These are phyloP conservation scores for Oropetium thomaeum DNA, from an alignment of 176 grass and related monocot genomes.

Conservation along the genomic window DNA sequence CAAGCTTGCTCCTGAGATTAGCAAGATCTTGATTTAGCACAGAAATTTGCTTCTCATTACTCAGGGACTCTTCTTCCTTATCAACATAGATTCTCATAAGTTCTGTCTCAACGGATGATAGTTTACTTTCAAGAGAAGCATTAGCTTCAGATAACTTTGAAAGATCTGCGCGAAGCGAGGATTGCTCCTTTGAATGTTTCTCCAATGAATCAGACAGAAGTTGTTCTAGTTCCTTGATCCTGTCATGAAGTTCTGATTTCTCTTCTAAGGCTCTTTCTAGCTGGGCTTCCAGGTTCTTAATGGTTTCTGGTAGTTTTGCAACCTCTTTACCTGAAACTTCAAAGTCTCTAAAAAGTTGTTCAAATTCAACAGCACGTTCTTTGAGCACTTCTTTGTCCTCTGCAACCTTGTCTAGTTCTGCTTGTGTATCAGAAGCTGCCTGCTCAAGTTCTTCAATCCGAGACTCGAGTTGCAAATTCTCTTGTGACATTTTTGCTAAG, in stretches of 20 bases:
- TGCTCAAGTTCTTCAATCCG: slow-evolving; percentile 45
- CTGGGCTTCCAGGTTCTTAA: slow-evolving; percentile 44
- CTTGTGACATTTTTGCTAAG: slow-evolving; percentile 39
- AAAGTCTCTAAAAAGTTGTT: slow-evolving; percentile 18
- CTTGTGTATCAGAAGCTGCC: slow-evolving; percentile 40
- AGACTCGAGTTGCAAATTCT: slow-evolving; percentile 33
- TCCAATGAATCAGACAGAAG: slow-evolving; percentile 50
- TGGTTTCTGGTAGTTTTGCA: slow-evolving; percentile 37
- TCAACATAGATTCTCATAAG: slow-evolving; percentile 41
- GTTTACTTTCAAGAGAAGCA: slow-evolving; percentile 43
- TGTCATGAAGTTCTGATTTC: slow-evolving; percentile 49
- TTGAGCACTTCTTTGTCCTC: slow-evolving; percentile 34
- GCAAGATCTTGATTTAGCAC: slow-evolving; percentile 52
- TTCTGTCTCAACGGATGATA: slow-evolving; percentile 40
- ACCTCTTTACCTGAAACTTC: slow-evolving; percentile 20
- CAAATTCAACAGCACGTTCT: background rate
- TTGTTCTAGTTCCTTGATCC: slow-evolving; percentile 54
- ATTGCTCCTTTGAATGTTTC: slow-evolving; percentile 60
- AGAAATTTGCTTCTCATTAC: slow-evolving; percentile 42
- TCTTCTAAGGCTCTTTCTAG: slow-evolving; percentile 40
- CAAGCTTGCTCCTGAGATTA: slow-evolving; percentile 38
- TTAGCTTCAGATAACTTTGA: slow-evolving; percentile 49
- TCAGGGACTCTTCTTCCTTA: slow-evolving; percentile 32
- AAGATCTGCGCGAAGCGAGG: slow-evolving; percentile 48
- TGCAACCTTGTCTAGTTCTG: slow-evolving; percentile 52